Evolutionary conservation across 345 rosid genomes (phyloP), one percentile per base, ranked within the genome.

Genomic region (Pelargonium nanum): DNA sequence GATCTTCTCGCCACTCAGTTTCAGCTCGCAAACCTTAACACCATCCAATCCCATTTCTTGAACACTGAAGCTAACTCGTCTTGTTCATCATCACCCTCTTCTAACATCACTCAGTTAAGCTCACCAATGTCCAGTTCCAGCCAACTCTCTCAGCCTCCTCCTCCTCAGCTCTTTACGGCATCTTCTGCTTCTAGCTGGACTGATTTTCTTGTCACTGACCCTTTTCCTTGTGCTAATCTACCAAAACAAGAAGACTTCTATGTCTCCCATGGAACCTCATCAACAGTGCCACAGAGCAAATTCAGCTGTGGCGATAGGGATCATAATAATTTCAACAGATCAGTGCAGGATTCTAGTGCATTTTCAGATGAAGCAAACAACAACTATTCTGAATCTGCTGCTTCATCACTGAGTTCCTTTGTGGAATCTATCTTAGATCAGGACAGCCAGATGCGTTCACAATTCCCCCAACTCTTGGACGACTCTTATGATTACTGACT

Each of bases 381-480:
- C n/a, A 19, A 52, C 55, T 52, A 20, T n/a, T n/a, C 55, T 1
- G 55, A 52, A n/a, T n/a, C n/a, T n/a, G 55, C 55, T 52, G 21
- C 55, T 52, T 52, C 55, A 1, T 52, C 55, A 2, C 4, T 20
- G 22, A 52, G 22, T 52, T 52, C 55, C 21, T 52, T 52, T 4
- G 55, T 52, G 22, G 55, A 52, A 6, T 19, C 55, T n/a, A 52
- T 52, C 55, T n/a, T 52, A 21, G 55, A 52, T n/a, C 6, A 19
- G 55, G 55, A 52, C 55, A 52, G 22, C 55, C 55, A 52, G 22
- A 52, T 52, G 55, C 4, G 55, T 0, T 52, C 55, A 19, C 21
- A 52, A 52, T 52, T 52, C 55, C 55, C 55, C 3, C 22, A 52
- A 52, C 55, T 52, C 22, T 52, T 52, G 21, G 55, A 52, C n/a